phyloP scores from a whole-genome alignment of 495 filamentous ascomycete species.

The Jackrogersella minutella region DNA sequence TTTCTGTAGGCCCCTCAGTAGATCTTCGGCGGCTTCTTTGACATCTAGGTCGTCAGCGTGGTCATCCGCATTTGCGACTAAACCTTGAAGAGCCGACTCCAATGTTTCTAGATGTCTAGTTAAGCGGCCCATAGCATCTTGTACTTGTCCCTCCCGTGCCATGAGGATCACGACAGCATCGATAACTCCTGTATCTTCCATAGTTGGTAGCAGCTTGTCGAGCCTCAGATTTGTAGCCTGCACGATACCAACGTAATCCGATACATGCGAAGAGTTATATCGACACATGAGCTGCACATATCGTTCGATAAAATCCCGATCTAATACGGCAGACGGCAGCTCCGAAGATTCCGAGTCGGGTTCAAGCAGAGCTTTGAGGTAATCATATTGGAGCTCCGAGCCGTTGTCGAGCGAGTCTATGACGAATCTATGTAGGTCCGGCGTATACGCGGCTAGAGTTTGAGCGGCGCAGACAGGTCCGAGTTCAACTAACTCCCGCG shows the following conservation, averaged over 20 bases:
- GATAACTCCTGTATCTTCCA: conserved; percentile 88
- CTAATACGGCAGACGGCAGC: conserved; percentile 46
- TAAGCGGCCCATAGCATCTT: conserved; percentile 83
- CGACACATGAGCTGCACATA: conserved; percentile 92
- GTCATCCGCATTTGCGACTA: conserved; percentile 62
- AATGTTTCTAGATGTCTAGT: conserved; percentile 79
- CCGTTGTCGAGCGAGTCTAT: conserved; percentile 70
- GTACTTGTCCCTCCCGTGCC: conserved; percentile 86
- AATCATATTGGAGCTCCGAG: conserved; percentile 73
- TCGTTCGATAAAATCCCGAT: conserved; percentile 72
- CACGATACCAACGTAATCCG: conserved; percentile 80
- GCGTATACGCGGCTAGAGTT: conserved; percentile 70
- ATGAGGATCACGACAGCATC: conserved; percentile 94
- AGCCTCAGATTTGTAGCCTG: conserved; percentile 82
- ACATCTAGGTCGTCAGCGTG: conserved; percentile 60
- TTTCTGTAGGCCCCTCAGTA: conserved; percentile 82
- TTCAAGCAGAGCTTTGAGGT: conserved; percentile 82
- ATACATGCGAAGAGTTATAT: conserved; percentile 82
- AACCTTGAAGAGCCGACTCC: conserved; percentile 77
- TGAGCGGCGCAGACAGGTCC: conserved; percentile 73
- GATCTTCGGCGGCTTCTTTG: conserved; percentile 61
- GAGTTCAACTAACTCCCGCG: conserved; percentile 71
- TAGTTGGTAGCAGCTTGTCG: conserved; percentile 80
- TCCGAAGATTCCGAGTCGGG: conserved; percentile 58
- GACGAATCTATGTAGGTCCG: conserved; percentile 75